phyloP scores from a whole-genome alignment of 352 stramenopile genomes.

The Thalassiosira hispida region DNA sequence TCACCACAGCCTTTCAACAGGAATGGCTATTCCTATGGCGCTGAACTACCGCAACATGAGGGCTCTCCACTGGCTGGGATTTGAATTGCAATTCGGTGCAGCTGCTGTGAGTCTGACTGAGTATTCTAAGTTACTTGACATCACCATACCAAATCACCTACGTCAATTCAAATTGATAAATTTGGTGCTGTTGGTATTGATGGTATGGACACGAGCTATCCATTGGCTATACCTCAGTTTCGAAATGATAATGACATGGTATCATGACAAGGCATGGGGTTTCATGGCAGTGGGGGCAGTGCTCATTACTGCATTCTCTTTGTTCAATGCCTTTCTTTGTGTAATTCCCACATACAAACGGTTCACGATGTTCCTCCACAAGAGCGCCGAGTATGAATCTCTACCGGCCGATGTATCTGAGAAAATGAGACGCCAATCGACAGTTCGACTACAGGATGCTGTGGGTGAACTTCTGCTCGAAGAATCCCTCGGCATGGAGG shows the following conservation, averaged over 20 bases:
- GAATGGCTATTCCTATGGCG: constrained; percentile 35
- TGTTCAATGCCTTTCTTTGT: constrained; percentile 36
- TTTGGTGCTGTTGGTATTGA: constrained; percentile 33
- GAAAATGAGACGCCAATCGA: constrained; percentile 25
- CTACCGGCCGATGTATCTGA: constrained; percentile 33
- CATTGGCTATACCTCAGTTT: constrained; percentile 45
- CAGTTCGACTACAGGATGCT: constrained; percentile 20
- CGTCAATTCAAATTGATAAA: constrained; percentile 45
- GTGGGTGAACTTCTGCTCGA: constrained; percentile 5
- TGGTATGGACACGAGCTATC: constrained; percentile 40
- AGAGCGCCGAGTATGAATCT: constrained; percentile 42
- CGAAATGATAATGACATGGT: constrained; percentile 34
- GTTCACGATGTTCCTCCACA: constrained; percentile 47
- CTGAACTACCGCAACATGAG: constrained; percentile 33
- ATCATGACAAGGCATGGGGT: constrained; percentile 37
- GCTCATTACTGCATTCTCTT: constrained; percentile 23
- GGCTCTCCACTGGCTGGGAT: constrained; percentile 39
- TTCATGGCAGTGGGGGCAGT: constrained; percentile 34
- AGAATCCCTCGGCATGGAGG: background rate
- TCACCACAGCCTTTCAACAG: constrained; percentile 32
- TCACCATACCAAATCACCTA: constrained; percentile 34
- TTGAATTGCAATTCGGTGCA: constrained; percentile 40
- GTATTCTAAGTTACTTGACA: constrained; percentile 50
- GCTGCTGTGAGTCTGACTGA: constrained; percentile 16
- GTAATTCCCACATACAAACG: constrained; percentile 46